Conservation (phyloP, 306 rosid species). For the Quercus glauca region DNA sequence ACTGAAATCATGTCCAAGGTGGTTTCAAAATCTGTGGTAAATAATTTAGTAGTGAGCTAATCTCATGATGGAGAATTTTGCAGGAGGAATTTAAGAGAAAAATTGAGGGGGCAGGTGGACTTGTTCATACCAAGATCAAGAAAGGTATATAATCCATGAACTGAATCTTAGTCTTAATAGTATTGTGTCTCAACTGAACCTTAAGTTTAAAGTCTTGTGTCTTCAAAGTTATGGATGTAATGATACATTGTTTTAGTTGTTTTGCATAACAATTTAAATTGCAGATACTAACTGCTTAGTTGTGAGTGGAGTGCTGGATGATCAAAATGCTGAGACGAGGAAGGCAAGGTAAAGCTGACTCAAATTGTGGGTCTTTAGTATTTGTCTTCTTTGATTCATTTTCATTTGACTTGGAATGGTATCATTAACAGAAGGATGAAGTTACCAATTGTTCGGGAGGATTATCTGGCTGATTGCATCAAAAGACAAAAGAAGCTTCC, state of each 20-base stretch:
- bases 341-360: conserved; percentile 69
- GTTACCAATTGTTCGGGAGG: conserved; percentile 81
- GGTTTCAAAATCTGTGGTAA: conserved; percentile 15
- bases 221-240: conserved; percentile 3
- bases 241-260: background rate
- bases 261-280: conserved; percentile 29
- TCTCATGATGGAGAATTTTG: conserved; percentile 30
- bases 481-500: conserved; percentile 76
- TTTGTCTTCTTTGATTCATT: conserved; percentile 13
- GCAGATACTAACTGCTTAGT: conserved; percentile 90
- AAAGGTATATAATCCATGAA: conserved; percentile 52
- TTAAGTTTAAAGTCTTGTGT: conserved; percentile 3
- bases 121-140: conserved; percentile 73
- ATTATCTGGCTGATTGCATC: conserved; percentile 81
- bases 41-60: conserved; percentile 19
- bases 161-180: conserved; percentile 9
- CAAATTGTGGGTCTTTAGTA: conserved; percentile 20
- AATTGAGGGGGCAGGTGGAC: conserved; percentile 62
- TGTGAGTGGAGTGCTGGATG: conserved; percentile 59
- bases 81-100: conserved; percentile 77
- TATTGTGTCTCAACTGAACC: conserved; percentile 6
- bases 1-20: background rate
- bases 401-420: conserved; percentile 19
- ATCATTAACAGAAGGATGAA: conserved; percentile 76
- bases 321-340: conserved; percentile 60